Evolutionary conservation across 1,284 basidiomycete genomes (phyloP), one percentile per base, ranked within the genome.

Genomic region (Ustilago bromivora): DNA sequence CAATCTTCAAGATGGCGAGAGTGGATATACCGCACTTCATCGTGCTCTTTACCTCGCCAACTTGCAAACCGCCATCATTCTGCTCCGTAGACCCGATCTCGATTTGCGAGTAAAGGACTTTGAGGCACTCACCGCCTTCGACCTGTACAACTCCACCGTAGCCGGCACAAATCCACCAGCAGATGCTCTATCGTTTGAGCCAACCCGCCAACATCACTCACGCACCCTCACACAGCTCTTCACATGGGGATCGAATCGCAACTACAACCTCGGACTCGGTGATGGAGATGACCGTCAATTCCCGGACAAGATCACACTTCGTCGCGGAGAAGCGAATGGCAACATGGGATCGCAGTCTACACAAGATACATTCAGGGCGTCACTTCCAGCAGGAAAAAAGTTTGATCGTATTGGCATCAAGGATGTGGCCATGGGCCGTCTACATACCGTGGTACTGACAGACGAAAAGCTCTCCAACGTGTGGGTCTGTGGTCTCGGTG

Each of bases 51-150:
- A 97, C 85, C 87, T 89, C 35, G 95, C 94, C 3, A 96, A 99
- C 84, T 83, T 98, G 17, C 88, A 91, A 57, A 91, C 91, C 35
- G 94, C 92, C 87, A 70, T 94, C 53, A 88, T 95, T 17, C 88
- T 99, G 7, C 88, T 95, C 47, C 91, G 92, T 71, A 90, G 92
- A 41, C 81, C 89, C 34, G 94, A 96, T 81, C 91, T 91, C 19
- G 94, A 98, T 82, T 87, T 89, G 0, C 88, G 90, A 1, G 81
- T 94, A 65, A 95, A 94, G 86, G 97, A 99, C 83, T 85, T 88
- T 41, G 96, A 98, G 82, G 96, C 95, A 1, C 92, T 97, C 85
- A 95, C 94, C 0, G 91, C 95, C 0, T 96, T 96, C 77, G 96
- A 99, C 83, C 88, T 99, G 32, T 98, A 95, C 88, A 98, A 98